These are phyloP conservation scores for Leccinum broughii DNA, from an alignment of 768 basidiomycete species.

Conservation along the genomic window DNA sequence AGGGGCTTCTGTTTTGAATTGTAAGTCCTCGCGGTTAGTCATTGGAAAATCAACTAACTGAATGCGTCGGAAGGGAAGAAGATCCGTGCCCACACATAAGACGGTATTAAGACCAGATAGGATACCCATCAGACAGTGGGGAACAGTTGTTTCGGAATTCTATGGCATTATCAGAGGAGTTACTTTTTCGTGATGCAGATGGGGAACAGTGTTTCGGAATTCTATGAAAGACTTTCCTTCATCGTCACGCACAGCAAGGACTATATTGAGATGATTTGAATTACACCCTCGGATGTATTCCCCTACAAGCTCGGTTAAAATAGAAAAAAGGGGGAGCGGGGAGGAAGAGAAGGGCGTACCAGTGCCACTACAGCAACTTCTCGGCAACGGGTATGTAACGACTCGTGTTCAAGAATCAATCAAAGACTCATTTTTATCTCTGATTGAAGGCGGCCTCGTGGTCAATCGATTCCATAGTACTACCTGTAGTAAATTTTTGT, in stretches of 20 bases:
- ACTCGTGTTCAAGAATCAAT: too few species aligned
- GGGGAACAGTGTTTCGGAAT: neutral
- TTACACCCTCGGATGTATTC: neutral
- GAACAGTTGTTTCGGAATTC: neutral
- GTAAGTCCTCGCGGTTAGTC: neutral
- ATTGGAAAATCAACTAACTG: neutral
- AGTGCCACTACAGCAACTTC: too few species aligned
- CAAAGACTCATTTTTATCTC: too few species aligned
- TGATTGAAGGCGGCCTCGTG: too few species aligned
- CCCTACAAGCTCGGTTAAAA: neutral
- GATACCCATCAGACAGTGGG: neutral
- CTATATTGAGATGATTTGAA: constrained; percentile 4
- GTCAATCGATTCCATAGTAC: too few species aligned
- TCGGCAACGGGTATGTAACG: neutral
- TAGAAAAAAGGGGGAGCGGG: too few species aligned
- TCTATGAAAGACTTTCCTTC: neutral
- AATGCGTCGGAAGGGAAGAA: neutral
- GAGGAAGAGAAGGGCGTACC: too few species aligned
- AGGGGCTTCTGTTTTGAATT: neutral
- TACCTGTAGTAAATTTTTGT: too few species aligned
- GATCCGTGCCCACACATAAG: neutral
- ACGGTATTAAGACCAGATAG: neutral
- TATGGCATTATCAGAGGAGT: too few species aligned
- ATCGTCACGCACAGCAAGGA: constrained; percentile 12
- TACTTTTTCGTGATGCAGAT: too few species aligned